Evolutionary conservation across 352 stramenopile species (phyloP), one percentile per base, ranked within the genome.

Genomic region (Phytophthora sansomeana): DNA sequence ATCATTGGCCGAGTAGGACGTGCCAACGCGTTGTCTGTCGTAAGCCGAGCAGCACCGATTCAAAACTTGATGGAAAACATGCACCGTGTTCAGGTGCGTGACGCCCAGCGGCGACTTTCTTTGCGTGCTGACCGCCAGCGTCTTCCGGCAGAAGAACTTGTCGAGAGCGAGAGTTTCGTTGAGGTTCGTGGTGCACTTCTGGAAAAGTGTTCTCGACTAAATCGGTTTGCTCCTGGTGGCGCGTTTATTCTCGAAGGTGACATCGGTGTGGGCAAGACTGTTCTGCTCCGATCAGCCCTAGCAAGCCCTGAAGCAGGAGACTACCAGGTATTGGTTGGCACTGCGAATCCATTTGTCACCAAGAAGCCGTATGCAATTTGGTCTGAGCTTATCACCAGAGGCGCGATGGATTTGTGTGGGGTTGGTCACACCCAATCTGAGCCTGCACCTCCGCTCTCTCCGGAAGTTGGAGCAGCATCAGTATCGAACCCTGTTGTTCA

Each of bases 11-110:
- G 60, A 24, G 9, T 52, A 29, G 57, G 26, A 16, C 58, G 57
- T 24, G 53, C 75, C 3, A 64, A 74, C 39, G 71, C 67, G 29
- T 16, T 70, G 33, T 73, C 71, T 42, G 60, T 74, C 13, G 65
- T 77, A 9, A 70, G 56, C 19, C 61, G 68, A 4, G 67, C 77
- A 21, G 80, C 77, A 1, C 83, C 80, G 42, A 90, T 94, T 29
- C 69, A 69, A 8, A 93, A 96, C 30, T 62, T 94, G 39, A 93
- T 94, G 87, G 82, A 92, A 36, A 92, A 89, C 39, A 96, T 96
- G 85, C 83, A 96, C 52, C 81, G 81, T n/a, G 83, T 93, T 1
- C 87, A 96, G 72, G 78, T 96, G 5, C 81, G 84, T n/a, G 83
- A 94, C 42, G 86, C 86, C 6, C 83, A 93, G 67, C 77, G 84